Percentiles rank a stretch among this genome's conserved stretches.
These are phyloP conservation scores for Chrysoporthe cubensis DNA, from an alignment of 2,329 filamentous ascomycete genomes.

Conservation along the genomic window DNA sequence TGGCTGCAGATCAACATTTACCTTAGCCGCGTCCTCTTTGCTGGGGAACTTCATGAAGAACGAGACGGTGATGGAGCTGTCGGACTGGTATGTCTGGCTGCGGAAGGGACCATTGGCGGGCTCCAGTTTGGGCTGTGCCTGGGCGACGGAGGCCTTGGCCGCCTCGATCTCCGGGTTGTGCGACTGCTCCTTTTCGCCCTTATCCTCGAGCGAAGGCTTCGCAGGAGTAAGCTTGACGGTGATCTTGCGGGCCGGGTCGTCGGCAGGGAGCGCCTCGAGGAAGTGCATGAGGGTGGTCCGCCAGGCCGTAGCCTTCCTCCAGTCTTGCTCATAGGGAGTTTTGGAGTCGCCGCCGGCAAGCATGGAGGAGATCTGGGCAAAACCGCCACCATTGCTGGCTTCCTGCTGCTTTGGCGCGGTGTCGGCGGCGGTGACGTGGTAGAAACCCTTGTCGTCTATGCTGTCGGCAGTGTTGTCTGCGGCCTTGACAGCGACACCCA, in stretches of 20 bases:
- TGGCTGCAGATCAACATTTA: constrained; percentile 27
- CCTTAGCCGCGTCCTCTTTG: constrained; percentile 34
- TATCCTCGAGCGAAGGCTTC: constrained; percentile 36
- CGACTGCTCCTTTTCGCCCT: constrained; percentile 30
- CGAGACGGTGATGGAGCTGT: constrained; percentile 41
- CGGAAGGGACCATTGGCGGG: constrained; percentile 35
- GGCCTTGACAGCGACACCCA: constrained; percentile 43
- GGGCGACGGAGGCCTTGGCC: constrained; percentile 7
- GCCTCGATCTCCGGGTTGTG: constrained; percentile 8
- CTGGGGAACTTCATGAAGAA: constrained; percentile 46
- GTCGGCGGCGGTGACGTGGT: constrained; percentile 45
- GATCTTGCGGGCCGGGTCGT: constrained; percentile 52
- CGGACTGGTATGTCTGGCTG: constrained; percentile 47
- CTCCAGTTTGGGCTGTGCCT: background rate
- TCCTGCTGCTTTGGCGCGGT: constrained; percentile 29
- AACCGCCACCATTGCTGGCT: constrained; percentile 12
- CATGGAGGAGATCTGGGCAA: constrained; percentile 14
- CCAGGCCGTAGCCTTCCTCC: constrained; percentile 49
- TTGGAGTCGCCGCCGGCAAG: constrained; percentile 32
- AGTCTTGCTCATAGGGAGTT: constrained; percentile 35
- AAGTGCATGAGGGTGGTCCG: constrained; percentile 51
- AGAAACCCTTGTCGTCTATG: constrained; percentile 47
- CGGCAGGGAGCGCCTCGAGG: constrained; percentile 49
- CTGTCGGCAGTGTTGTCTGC: constrained; percentile 41
- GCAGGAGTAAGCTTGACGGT: constrained; percentile 42